These are phyloP conservation scores for Globisporangium carolinianum DNA, from an alignment of 352 stramenopile species.

Conservation along the genomic window DNA sequence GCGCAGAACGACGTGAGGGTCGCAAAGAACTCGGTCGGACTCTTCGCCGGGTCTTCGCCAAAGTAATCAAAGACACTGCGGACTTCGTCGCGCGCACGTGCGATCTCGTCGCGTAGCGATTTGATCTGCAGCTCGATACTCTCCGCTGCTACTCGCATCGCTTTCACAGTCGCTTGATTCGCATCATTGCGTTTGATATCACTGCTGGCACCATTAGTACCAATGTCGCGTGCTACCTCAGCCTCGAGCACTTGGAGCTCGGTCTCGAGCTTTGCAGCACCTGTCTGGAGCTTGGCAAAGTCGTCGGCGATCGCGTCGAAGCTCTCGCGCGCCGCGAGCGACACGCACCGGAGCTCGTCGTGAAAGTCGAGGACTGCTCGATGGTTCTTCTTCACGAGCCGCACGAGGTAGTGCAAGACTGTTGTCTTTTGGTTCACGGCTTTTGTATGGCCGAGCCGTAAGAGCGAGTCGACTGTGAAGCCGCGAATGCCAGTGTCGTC, in stretches of 20 bases:
- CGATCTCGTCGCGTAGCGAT: constrained; percentile 27
- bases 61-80: constrained; percentile 82
- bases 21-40: constrained; percentile 68
- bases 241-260: constrained; percentile 47
- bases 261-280: constrained; percentile 31
- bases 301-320: constrained; percentile 66
- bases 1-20: constrained; percentile 78
- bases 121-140: constrained; percentile 45
- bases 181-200: no score
- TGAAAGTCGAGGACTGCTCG: constrained; percentile 89
- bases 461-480: constrained; percentile 94
- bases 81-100: constrained; percentile 43
- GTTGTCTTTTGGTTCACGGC: constrained; percentile 96
- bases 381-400: constrained; percentile 94
- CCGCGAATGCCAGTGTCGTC: constrained; percentile 86
- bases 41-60: constrained; percentile 72
- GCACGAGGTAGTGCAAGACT: constrained; percentile 97
- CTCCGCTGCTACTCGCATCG: constrained; percentile 26
- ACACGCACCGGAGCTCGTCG: constrained; percentile 81
- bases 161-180: constrained; percentile 10
- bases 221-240: constrained; percentile 9
- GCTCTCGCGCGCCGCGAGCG: constrained; percentile 74
- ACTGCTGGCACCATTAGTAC: no score
- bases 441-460: constrained; percentile 92
- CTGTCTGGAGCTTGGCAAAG: constrained; percentile 49